A percentile compares a stretch with the other conserved stretches of the same genome.
phyloP scores from a whole-genome alignment of 164 flowering plant genomes.

The Berberis thunbergii region DNA sequence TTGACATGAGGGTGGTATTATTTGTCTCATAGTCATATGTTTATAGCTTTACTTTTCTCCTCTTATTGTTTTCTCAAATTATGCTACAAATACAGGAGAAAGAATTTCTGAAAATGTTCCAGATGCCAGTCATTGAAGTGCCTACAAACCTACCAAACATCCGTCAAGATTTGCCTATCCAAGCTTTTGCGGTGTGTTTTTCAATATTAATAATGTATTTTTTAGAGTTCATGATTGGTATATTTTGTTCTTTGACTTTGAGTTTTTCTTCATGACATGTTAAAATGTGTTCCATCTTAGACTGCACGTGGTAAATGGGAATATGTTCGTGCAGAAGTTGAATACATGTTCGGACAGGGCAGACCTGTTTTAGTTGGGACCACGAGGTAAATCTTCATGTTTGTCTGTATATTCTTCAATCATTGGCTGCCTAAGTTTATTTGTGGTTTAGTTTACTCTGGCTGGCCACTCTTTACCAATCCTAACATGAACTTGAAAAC shows the following conservation, averaged over 20 bases:
- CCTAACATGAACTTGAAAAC: no score
- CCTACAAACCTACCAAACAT: slow-evolving; percentile 91
- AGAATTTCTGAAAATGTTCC: slow-evolving; percentile 92
- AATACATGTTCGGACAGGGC: slow-evolving; percentile 73
- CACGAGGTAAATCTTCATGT: slow-evolving; percentile 55
- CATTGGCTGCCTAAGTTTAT: not conserved
- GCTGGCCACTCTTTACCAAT: not conserved
- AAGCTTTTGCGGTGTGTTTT: slow-evolving; percentile 84
- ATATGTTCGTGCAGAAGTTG: slow-evolving; percentile 73
- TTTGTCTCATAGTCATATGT: not conserved
- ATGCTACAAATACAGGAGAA: slow-evolving; percentile 51
- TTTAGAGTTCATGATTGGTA: not conserved
- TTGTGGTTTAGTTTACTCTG: not conserved
- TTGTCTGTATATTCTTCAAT: slow-evolving; percentile 4
- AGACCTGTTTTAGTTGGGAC: slow-evolving; percentile 98
- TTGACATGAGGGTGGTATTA: not conserved
- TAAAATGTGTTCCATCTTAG: slow-evolving; percentile 25
- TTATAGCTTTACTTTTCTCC: no score
- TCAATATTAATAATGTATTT: not conserved
- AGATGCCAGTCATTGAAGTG: slow-evolving; percentile 91
- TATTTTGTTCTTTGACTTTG: not conserved
- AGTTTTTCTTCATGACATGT: not conserved
- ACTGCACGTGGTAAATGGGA: slow-evolving; percentile 94
- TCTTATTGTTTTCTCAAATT: no score
- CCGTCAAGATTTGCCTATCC: slow-evolving; percentile 84